Base-by-base conservation (phyloP, 2,329 filamentous ascomycete genomes). In the Ceratocystiopsis minuta region DNA sequence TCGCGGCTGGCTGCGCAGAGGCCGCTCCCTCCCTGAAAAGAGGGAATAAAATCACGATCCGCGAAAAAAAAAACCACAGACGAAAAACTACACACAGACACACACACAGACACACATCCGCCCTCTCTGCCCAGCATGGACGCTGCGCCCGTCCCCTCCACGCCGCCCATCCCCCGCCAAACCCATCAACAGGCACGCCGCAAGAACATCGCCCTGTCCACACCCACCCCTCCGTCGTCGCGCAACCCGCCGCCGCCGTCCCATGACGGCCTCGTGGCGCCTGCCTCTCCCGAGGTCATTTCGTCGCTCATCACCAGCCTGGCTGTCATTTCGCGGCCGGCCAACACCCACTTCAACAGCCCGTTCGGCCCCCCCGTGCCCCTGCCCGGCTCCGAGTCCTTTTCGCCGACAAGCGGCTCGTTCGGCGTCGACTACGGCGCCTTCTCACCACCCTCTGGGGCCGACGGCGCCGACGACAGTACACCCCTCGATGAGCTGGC, bases 361-460 rank as follows among this genome's bases (percentile, higher is more conserved):
- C 60, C 67, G 40, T 60, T 65, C 17, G 57, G 58, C 46, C 58
- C 62, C 14, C 60, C 64, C 32, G 58, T 60, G 20, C 51, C 54
- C 16, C 56, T 40, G 6, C 40, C 44, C 31, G 34, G 36, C 39
- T 40, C 37, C n/a, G 40, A 34, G 20, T 60, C 64, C 16, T 54
- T 49, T 34, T 59, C 59, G 7, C 60, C 63, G 7, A 55, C 55
- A 28, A 52, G 58, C 17, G 69, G 68, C 36, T 70, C 69, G 46
- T 82, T 81, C 55, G 78, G 80, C 38, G 72, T 83, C 59, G 80
- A 83, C 54, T 84, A 84, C 67, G 74, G 78, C 45, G 68, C 74
- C 45, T 79, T 73, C 56, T 63, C 68, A 39, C 62, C 68, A 38
- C 62, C 68, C 5, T 61, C 64, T 16, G 60, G 66, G 31, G 65